A percentile compares a stretch with the other conserved stretches of the same genome.
Evolutionary conservation across 495 filamentous ascomycete genomes (phyloP).

Genomic region (Hypoxylon subgilvum): DNA sequence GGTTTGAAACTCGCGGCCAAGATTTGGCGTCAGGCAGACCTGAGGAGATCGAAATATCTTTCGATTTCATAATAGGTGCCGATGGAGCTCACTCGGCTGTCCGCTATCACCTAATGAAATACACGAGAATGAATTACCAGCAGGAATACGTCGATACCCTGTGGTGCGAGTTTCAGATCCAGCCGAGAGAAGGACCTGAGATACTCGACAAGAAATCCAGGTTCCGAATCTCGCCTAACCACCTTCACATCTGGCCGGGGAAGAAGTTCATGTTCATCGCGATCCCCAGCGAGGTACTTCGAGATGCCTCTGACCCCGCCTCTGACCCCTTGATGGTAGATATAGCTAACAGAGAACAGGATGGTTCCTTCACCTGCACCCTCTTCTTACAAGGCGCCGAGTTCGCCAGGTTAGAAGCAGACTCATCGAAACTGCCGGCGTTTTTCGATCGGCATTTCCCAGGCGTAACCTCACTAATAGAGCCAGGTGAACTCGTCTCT

Average conservation of each 20-base stretch:
- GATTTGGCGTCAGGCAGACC: slow-evolving; percentile 30
- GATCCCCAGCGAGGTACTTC: slow-evolving; percentile 72
- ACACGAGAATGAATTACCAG: slow-evolving; percentile 80
- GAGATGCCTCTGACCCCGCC: not conserved
- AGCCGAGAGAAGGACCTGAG: slow-evolving; percentile 39
- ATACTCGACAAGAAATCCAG: slow-evolving; percentile 54
- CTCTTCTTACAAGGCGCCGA: slow-evolving; percentile 76
- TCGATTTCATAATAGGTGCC: slow-evolving; percentile 93
- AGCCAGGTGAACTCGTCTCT: slow-evolving; percentile 65
- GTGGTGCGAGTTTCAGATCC: slow-evolving; percentile 95
- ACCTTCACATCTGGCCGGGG: slow-evolving; percentile 97
- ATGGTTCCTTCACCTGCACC: slow-evolving; percentile 94
- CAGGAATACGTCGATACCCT: slow-evolving; percentile 96
- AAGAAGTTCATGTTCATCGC: slow-evolving; percentile 97
- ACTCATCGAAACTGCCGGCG: slow-evolving; percentile 59
- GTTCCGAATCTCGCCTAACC: slow-evolving; percentile 84
- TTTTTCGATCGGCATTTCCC: slow-evolving; percentile 87
- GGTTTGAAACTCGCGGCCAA: slow-evolving; percentile 72
- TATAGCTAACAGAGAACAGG: slow-evolving; percentile 48
- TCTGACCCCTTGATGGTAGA: not conserved
- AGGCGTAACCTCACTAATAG: slow-evolving; percentile 84
- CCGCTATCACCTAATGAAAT: slow-evolving; percentile 94
- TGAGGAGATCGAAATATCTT: slow-evolving; percentile 71
- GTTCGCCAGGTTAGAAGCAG: slow-evolving; percentile 64
- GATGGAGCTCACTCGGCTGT: slow-evolving; percentile 93